These are phyloP conservation scores for Amanita brunnescens DNA, from an alignment of 768 basidiomycete species.

Conservation along the genomic window DNA sequence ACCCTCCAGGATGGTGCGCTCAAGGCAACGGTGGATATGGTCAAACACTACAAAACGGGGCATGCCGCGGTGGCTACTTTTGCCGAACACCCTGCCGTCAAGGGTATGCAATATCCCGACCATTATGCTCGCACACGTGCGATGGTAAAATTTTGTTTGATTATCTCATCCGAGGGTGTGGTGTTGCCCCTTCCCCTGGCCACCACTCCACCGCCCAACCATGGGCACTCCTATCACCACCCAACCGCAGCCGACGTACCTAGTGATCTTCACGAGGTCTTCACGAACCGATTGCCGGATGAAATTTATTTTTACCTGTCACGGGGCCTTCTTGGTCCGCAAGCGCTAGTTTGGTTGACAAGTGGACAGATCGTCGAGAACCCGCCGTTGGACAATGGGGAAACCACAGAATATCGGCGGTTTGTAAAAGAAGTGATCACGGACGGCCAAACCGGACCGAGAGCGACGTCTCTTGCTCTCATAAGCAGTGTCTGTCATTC, in stretches of 20 bases:
- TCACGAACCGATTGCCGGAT: conserved; percentile 89
- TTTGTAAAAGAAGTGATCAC: conserved; percentile 96
- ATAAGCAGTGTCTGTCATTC: conserved; percentile 71
- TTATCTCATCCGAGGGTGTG: conserved; percentile 80
- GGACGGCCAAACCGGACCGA: conserved; percentile 87
- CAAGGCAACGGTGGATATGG: conserved; percentile 84
- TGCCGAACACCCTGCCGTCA: conserved; percentile 76
- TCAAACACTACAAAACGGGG: conserved; percentile 89
- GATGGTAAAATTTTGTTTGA: conserved; percentile 87
- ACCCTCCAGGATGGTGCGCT: conserved; percentile 73
- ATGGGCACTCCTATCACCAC: conserved; percentile 52
- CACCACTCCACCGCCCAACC: conserved; percentile 39
- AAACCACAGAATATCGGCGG: conserved; percentile 88
- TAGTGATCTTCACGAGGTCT: conserved; percentile 85
- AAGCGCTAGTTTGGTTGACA: conserved; percentile 92
- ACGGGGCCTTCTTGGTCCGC: conserved; percentile 81
- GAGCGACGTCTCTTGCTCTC: conserved; percentile 85
- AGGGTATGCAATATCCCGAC: conserved; percentile 71
- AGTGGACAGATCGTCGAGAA: conserved; percentile 78
- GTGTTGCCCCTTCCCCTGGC: conserved; percentile 78
- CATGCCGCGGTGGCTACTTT: conserved; percentile 71
- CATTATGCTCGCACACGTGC: conserved; percentile 82
- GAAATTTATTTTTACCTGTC: conserved; percentile 96
- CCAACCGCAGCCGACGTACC: conserved; percentile 87
- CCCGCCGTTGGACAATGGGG: conserved; percentile 89